These are phyloP conservation scores for Brassica incana DNA, from an alignment of 345 rosid species.

Conservation along the genomic window DNA sequence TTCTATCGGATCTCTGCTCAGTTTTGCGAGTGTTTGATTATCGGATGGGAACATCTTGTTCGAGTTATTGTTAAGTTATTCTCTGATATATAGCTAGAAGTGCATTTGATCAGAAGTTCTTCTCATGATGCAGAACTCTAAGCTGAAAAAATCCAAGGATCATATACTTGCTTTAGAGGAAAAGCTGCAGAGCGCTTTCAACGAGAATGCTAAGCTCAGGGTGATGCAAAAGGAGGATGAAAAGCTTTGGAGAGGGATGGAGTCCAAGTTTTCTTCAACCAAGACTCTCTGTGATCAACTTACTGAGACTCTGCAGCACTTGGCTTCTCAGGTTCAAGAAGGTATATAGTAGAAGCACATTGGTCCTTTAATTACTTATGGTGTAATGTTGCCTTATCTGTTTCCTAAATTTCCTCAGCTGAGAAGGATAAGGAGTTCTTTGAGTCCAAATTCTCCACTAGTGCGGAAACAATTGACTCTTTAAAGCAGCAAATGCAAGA, in stretches of 20 bases:
- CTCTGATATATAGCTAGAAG: neutral
- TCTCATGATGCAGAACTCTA: slow-evolving; percentile 55
- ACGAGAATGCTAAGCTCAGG: slow-evolving; percentile 86
- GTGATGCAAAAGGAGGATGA: slow-evolving; percentile 90
- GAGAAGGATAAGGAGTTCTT: slow-evolving; percentile 43
- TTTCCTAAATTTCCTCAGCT: slow-evolving; percentile 46
- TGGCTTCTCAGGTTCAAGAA: slow-evolving; percentile 78
- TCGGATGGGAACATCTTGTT: neutral
- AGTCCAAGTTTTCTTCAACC: slow-evolving; percentile 83
- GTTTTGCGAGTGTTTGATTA: neutral
- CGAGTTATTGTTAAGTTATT: neutral
- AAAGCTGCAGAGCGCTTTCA: slow-evolving; percentile 80
- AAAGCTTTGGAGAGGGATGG: slow-evolving; percentile 91
- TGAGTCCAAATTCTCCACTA: slow-evolving; percentile 26
- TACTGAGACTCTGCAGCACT: slow-evolving; percentile 75
- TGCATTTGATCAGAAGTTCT: slow-evolving; percentile 9
- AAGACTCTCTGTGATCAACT: slow-evolving; percentile 77
- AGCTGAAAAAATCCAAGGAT: slow-evolving; percentile 76
- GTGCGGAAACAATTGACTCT: slow-evolving; percentile 35
- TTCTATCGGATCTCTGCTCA: neutral
- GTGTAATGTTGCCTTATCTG: slow-evolving; percentile 8
- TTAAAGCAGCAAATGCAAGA: slow-evolving; percentile 32
- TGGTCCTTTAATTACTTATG: neutral
- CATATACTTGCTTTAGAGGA: slow-evolving; percentile 64
- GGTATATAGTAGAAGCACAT: slow-evolving; percentile 44